Conservation (phyloP, 345 rosid genomes). For the Arabidopsis arenosa region DNA sequence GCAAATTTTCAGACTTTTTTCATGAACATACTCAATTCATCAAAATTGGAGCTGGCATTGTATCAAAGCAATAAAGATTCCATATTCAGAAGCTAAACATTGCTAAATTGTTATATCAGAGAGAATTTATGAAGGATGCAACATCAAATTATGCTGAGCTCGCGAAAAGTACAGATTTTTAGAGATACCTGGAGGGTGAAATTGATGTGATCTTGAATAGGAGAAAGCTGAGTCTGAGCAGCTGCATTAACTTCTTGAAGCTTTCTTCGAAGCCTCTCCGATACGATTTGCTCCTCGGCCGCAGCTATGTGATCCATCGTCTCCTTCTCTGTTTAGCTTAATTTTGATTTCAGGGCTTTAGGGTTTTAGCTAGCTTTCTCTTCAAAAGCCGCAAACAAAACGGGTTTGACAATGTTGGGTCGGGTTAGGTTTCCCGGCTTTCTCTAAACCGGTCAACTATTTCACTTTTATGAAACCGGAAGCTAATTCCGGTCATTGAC, state of each 20-base stretch:
- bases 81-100: constrained; percentile 22
- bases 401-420: background rate
- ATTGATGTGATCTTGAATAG: constrained; percentile 83
- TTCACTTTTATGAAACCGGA: constrained; percentile 17
- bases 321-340: constrained; percentile 4
- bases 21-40: background rate
- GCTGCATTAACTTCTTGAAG: constrained; percentile 74
- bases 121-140: background rate
- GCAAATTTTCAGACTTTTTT: background rate
- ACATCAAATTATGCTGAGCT: background rate
- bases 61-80: background rate
- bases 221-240: constrained; percentile 79
- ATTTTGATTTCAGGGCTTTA: constrained; percentile 24
- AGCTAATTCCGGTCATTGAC: background rate
- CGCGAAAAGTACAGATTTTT: background rate
- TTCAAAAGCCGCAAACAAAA: background rate
- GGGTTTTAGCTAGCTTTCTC: constrained; percentile 35
- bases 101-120: constrained; percentile 3
- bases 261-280: constrained; percentile 70
- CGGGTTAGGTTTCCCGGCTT: background rate
- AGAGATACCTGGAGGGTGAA: constrained; percentile 81
- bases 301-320: constrained; percentile 75
- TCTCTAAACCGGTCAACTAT: constrained; percentile 3
- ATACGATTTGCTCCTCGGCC: constrained; percentile 64
- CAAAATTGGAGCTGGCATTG: background rate